Conservation (phyloP, 768 basidiomycete species). For the Galerina sulciceps region DNA sequence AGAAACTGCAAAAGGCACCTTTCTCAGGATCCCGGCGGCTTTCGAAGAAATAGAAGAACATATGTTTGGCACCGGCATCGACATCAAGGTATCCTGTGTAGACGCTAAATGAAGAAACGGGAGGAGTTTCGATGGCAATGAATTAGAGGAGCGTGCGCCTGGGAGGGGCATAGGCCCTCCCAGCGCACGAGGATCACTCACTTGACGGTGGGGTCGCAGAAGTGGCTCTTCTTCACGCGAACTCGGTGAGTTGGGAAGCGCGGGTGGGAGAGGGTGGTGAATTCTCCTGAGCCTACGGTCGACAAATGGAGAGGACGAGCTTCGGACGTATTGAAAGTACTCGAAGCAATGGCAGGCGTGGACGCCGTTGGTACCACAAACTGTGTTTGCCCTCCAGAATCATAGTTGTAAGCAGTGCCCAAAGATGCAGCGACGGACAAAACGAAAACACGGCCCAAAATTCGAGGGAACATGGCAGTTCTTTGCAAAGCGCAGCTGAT, state of each 20-base stretch:
- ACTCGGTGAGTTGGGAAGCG: constrained; percentile 56
- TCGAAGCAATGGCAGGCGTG: neutral
- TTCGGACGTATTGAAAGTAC: constrained; percentile 12
- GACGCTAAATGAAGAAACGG: constrained; percentile 26
- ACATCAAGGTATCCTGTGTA: constrained; percentile 47
- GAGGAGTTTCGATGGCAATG: constrained; percentile 20
- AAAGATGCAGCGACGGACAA: constrained; percentile 9
- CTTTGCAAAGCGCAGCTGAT: neutral
- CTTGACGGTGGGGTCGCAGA: constrained; percentile 71
- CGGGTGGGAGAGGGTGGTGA: constrained; percentile 48
- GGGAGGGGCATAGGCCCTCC: neutral
- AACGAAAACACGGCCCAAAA: neutral
- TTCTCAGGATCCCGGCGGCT: constrained; percentile 59
- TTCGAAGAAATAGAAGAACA: constrained; percentile 82
- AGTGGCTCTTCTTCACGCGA: constrained; percentile 62
- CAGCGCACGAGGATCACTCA: constrained; percentile 26
- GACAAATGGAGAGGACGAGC: constrained; percentile 26
- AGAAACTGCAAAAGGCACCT: constrained; percentile 43
- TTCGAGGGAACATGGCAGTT: constrained; percentile 7
- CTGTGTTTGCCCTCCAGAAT: constrained; percentile 4
- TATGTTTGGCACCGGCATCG: constrained; percentile 57
- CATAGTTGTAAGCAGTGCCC: constrained; percentile 8
- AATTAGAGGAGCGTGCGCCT: constrained; percentile 3
- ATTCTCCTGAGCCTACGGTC: constrained; percentile 27
- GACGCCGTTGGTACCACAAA: neutral